A percentile compares a stretch with the other conserved stretches of the same genome.
Evolutionary conservation across 495 filamentous ascomycete species (phyloP).

Genomic region (Delitschia confertaspora): DNA sequence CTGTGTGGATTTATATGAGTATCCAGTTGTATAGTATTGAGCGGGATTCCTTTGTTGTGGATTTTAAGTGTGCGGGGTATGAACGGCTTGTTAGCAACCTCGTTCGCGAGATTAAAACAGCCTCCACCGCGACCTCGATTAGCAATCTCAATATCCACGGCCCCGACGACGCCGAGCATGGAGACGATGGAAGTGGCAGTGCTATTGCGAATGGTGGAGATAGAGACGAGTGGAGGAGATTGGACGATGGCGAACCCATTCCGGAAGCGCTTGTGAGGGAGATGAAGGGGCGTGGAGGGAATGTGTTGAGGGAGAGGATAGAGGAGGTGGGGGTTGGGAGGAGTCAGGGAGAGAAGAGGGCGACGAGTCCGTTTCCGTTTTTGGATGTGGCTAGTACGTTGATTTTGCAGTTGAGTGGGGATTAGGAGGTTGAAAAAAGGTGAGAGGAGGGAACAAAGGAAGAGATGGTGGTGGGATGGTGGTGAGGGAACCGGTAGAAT

Average conservation of each 20-base stretch:
- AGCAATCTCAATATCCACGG: constrained; percentile 12
- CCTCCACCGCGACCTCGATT: too few relatives aligned
- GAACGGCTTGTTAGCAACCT: constrained; percentile 56
- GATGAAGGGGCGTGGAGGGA: constrained; percentile 20
- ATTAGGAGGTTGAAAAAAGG: constrained; percentile 2
- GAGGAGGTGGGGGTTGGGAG: constrained; percentile 35
- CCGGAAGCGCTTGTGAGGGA: constrained; percentile 26
- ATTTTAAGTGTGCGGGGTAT: constrained; percentile 98
- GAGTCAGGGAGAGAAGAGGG: constrained; percentile 55
- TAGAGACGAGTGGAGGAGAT: constrained; percentile 28
- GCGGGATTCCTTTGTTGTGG: constrained; percentile 84
- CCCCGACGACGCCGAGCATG: constrained; percentile 13
- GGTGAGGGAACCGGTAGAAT: not conserved
- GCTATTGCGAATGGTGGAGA: constrained; percentile 4
- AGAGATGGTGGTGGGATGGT: not conserved
- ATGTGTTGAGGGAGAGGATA: constrained; percentile 31
- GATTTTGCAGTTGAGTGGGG: constrained; percentile 69
- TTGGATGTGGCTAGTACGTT: constrained; percentile 62
- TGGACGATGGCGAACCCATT: constrained; percentile 27
- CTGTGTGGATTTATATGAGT: constrained; percentile 77
- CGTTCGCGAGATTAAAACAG: constrained; percentile 27
- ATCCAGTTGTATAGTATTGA: constrained; percentile 97
- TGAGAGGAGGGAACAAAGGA: not conserved
- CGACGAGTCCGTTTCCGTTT: constrained; percentile 68
- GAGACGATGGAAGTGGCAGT: not conserved